Evolutionary conservation across 1,139 yeast species (phyloP).

Genomic region (Taphrina flavorubra): DNA sequence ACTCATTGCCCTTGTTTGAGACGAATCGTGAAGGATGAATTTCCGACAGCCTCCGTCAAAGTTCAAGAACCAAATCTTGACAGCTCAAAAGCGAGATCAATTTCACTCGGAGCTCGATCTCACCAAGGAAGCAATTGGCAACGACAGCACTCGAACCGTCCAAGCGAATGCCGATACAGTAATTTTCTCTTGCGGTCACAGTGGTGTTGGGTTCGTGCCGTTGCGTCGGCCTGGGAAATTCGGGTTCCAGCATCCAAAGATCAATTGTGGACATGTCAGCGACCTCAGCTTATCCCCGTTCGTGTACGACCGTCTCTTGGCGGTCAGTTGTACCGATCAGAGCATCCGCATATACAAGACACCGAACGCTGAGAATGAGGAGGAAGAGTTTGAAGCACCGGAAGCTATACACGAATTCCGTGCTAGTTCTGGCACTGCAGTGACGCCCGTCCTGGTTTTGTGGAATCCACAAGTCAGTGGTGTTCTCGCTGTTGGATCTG

Average conservation of each 20-base stretch:
- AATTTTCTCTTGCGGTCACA: conserved; percentile 29
- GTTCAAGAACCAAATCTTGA: conserved; percentile 36
- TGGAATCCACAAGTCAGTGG: conserved; percentile 35
- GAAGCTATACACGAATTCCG: conserved; percentile 19
- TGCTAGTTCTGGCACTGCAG: conserved; percentile 34
- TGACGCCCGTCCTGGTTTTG: conserved; percentile 26
- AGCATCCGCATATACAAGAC: conserved; percentile 24
- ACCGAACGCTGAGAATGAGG: conserved; percentile 23
- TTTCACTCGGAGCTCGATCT: conserved; percentile 34
- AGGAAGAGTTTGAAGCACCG: conserved; percentile 10
- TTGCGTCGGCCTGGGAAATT: conserved; percentile 30
- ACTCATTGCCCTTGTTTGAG: not conserved
- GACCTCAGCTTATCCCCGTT: conserved; percentile 32
- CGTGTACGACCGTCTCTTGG: conserved; percentile 21
- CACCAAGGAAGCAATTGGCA: conserved; percentile 29
- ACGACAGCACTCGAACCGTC: conserved; percentile 30
- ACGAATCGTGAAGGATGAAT: conserved; percentile 14
- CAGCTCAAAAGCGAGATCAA: conserved; percentile 35
- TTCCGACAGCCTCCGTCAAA: conserved; percentile 28
- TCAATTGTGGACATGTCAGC: conserved; percentile 35
- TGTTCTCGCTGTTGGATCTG: conserved; percentile 30
- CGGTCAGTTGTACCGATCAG: conserved; percentile 33
- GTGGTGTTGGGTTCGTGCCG: conserved; percentile 31
- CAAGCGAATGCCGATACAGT: conserved; percentile 33
- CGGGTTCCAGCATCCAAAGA: conserved; percentile 31